Conservation (phyloP, 2,329 filamentous ascomycete genomes). For the Penicillium psychrosexuale region DNA sequence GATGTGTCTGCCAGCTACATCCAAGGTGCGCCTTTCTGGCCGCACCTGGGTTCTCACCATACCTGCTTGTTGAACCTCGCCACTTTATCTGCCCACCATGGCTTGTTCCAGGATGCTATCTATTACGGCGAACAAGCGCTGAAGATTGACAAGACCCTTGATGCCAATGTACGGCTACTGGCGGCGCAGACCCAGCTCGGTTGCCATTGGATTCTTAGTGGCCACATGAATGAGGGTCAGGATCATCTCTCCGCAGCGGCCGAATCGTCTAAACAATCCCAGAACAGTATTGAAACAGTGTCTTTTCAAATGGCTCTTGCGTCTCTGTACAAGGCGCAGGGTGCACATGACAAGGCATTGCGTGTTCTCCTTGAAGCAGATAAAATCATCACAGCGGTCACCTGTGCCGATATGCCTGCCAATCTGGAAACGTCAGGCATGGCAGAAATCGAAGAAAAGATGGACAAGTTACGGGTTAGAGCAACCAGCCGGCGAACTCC, state of each 20-base stretch:
- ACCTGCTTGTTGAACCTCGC: conserved; percentile 71
- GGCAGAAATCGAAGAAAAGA: conserved; percentile 41
- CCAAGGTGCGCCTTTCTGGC: conserved; percentile 72
- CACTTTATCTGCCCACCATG: conserved; percentile 74
- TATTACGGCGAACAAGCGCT: conserved; percentile 84
- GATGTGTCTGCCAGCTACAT: conserved; percentile 46
- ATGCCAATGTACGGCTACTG: conserved; percentile 55
- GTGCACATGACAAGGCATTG: conserved; percentile 49
- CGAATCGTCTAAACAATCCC: conserved; percentile 49
- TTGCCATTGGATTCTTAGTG: conserved; percentile 50
- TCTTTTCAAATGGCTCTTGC: conserved; percentile 46
- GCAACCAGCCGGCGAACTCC: conserved; percentile 24
- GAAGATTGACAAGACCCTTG: conserved; percentile 68
- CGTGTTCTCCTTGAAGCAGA: conserved; percentile 50
- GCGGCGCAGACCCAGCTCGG: conserved; percentile 48
- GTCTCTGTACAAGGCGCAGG: conserved; percentile 48
- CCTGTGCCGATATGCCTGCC: conserved; percentile 29
- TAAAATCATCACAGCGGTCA: conserved; percentile 44
- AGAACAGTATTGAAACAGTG: conserved; percentile 54
- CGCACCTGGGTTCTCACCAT: conserved; percentile 70
- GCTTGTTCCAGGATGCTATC: conserved; percentile 81
- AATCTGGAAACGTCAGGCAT: conserved; percentile 31
- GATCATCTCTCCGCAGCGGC: conserved; percentile 59
- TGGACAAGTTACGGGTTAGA: conserved; percentile 43
- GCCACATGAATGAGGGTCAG: conserved; percentile 50